Percentiles rank a stretch among this genome's conserved stretches.
phyloP scores from a whole-genome alignment of 768 basidiomycete genomes.

The Calocera viscosa region DNA sequence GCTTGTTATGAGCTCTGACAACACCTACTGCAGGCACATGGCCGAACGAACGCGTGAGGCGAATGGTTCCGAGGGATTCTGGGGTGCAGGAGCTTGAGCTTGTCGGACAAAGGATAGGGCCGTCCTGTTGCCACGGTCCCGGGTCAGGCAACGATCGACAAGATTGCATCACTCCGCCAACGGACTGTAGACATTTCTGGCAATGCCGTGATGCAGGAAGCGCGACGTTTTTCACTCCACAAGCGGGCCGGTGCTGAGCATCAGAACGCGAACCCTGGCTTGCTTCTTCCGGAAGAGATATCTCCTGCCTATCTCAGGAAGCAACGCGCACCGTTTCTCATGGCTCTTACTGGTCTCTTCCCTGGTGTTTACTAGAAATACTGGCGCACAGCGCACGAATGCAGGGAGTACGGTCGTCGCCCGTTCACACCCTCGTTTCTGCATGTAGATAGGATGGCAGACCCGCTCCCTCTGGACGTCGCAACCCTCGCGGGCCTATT shows the following conservation, averaged over 20 bases:
- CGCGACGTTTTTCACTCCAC: not conserved
- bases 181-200: too few relatives aligned
- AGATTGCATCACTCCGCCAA: too few relatives aligned
- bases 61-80: too few relatives aligned
- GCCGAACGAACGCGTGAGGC: too few relatives aligned
- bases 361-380: not conserved
- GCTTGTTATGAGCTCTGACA: too few relatives aligned
- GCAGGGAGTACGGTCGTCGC: not conserved
- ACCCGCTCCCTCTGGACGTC: not conserved
- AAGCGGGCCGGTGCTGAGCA: not conserved
- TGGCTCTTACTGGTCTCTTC: not conserved
- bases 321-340: not conserved
- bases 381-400: not conserved
- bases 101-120: too few relatives aligned
- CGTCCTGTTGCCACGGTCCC: too few relatives aligned
- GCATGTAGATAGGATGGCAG: not conserved
- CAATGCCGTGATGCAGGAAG: too few relatives aligned
- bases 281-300: not conserved
- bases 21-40: too few relatives aligned
- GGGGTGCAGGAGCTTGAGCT: too few relatives aligned
- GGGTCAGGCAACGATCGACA: too few relatives aligned
- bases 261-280: not conserved
- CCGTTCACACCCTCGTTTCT: not conserved
- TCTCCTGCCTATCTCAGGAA: not conserved
- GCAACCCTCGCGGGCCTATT: constrained; percentile 20